These are phyloP conservation scores for Vitis labrusca DNA, from an alignment of 164 flowering plant genomes.

Conservation along the genomic window DNA sequence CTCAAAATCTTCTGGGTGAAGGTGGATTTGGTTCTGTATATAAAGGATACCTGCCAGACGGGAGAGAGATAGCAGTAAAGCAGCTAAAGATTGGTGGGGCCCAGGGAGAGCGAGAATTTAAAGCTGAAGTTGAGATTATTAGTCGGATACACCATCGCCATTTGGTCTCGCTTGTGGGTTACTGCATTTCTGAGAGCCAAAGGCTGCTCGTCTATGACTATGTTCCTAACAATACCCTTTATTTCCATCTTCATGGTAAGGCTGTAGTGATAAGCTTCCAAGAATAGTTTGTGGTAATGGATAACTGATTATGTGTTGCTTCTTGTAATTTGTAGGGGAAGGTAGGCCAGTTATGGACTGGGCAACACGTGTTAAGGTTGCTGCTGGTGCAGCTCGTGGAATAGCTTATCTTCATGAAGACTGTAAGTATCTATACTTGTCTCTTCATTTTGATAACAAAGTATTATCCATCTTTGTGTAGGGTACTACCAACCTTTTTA, in stretches of 20 bases:
- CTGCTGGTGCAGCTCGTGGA: slow-evolving; percentile 92
- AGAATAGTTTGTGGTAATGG: neutral
- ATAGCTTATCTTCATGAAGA: slow-evolving; percentile 92
- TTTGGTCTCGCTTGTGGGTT: slow-evolving; percentile 90
- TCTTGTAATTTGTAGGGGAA: slow-evolving; percentile 36
- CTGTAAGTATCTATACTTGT: slow-evolving; percentile 41
- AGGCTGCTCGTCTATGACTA: slow-evolving; percentile 83
- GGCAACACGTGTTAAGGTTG: slow-evolving; percentile 67
- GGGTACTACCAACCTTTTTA: neutral
- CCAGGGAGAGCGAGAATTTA: slow-evolving; percentile 91
- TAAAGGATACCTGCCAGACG: slow-evolving; percentile 73
- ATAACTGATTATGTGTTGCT: neutral
- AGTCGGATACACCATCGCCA: slow-evolving; percentile 83
- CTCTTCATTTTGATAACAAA: neutral
- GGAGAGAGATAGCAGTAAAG: slow-evolving; percentile 85
- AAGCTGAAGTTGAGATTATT: slow-evolving; percentile 76
- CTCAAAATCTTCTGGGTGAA: slow-evolving; percentile 71
- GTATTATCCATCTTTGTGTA: neutral
- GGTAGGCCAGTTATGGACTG: slow-evolving; percentile 69
- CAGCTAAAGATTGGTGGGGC: slow-evolving; percentile 78
- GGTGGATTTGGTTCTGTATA: slow-evolving; percentile 91
- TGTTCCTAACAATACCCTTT: slow-evolving; percentile 77
- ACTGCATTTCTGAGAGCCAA: slow-evolving; percentile 66
- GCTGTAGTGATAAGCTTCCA: slow-evolving; percentile 1
- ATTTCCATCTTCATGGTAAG: slow-evolving; percentile 91